phyloP scores from a whole-genome alignment of 192 early-diverging fungal genomes.

The Mortierella antarctica region DNA sequence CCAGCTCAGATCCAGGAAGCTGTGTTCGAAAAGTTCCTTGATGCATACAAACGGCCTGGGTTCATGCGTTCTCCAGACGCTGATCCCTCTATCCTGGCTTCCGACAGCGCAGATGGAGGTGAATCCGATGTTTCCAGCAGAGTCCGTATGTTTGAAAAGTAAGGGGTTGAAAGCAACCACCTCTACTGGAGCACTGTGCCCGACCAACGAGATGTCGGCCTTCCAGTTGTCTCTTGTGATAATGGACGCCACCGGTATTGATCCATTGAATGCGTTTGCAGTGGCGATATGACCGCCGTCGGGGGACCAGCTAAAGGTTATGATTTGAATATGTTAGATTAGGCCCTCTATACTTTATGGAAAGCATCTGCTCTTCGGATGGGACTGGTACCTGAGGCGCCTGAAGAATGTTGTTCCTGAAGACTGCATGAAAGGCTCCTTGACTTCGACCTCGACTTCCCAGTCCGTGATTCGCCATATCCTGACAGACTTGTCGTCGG shows the following conservation, averaged over 20 bases:
- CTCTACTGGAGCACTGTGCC: constrained; percentile 89
- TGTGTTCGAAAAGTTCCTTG: constrained; percentile 82
- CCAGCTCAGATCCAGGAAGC: constrained; percentile 91
- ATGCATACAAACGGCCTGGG: constrained; percentile 76
- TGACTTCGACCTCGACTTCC: constrained; percentile 78
- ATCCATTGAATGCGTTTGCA: constrained; percentile 88
- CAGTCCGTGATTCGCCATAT: constrained; percentile 93
- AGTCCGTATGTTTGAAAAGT: constrained; percentile 67
- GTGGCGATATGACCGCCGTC: constrained; percentile 93
- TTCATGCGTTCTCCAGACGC: constrained; percentile 88
- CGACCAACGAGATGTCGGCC: constrained; percentile 84
- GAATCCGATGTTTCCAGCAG: constrained; percentile 47
- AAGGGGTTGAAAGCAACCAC: constrained; percentile 88
- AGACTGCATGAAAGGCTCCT: constrained; percentile 78
- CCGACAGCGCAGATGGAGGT: constrained; percentile 84
- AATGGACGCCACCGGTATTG: constrained; percentile 82
- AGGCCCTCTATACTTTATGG: neutral
- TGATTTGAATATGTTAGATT: neutral
- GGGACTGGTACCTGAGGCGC: constrained; percentile 71
- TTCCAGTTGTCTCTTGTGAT: constrained; percentile 83
- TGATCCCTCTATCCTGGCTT: constrained; percentile 89
- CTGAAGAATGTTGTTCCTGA: constrained; percentile 91
- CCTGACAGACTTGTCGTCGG: constrained; percentile 88
- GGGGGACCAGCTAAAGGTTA: constrained; percentile 86
- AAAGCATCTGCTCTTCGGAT: neutral